Base-by-base conservation (phyloP, 2,329 filamentous ascomycete species). In the Pseudogymnoascus pannorum region DNA sequence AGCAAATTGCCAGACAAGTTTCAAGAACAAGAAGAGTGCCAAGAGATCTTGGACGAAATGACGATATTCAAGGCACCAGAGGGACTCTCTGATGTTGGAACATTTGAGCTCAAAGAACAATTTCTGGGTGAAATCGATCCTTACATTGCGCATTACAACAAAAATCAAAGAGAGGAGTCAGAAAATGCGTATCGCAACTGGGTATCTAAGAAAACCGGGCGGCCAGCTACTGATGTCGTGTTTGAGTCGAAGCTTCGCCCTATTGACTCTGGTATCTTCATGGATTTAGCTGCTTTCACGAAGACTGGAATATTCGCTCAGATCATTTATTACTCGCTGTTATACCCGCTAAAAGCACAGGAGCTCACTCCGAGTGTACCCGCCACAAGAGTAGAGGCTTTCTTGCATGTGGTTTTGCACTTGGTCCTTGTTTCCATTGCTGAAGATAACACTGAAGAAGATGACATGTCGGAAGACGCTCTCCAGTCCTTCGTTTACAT, bases 141-240 rank as follows among this genome's bases (percentile, higher is more conserved):
- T 0, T 99, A 97, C 72, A 94, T 92, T 70, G 89, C 92, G 5
- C 92, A 97, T 71, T 99, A 96, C 74, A 95, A 87, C 70, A 96
- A 96, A 72, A 99, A 99, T 69, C 93, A 97, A 73, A 85, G 94
- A 58, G 94, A 99, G 71, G 94, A 99, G 73, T 91, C 93, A 0
- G 94, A 99, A 74, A 87, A 84, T 67, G 88, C 92, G 2, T 97
- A 94, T 76, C 91, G 88, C 68, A 87, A 88, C 69, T 88, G 90
- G 79, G 86, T 94, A 78, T 90, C 92, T 9, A 92, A 92, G 76
- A 92, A 89, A 75, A 91, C 88, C 0, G 92, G 92, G 16, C 92
- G 92, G 72, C 80, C 87, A 44, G 77, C 83, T 1, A 86, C 91
- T 40, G 92, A 97, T 60, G 87, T 97, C 63, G 92, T 97, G 2